Base-by-base conservation (phyloP, 805 yeast species). In the Cyberlindnera galapagoensis region DNA sequence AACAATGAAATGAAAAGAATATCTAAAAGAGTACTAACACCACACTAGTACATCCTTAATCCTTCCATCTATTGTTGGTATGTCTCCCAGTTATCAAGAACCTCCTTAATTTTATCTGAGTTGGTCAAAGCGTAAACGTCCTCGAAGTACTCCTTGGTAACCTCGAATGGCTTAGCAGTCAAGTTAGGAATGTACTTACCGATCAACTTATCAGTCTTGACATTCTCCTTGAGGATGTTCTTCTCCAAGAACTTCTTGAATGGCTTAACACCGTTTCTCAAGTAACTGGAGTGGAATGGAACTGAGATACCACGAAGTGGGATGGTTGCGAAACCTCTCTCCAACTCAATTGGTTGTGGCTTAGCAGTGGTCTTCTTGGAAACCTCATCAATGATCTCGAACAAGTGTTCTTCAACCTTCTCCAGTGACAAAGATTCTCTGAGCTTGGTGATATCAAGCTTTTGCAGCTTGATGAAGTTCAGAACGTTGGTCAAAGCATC, bases 281-380 rank as follows among this genome's bases (percentile, higher is more conserved):
- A 74, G 69, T 94, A 92, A n/a, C 95, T 80, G 18, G 97, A 87
- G 67, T 92, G 99, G 97, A 92, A 92, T 43, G 99, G 99, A 58
- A 92, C 99, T n/a, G 96, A 86, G 47, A 92, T 92, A 51, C 98
- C 98, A 71, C 82, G 87, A 63, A 92, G 76, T 60, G 99, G 99
- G 52, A 92, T 92, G 53, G 92, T 90, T 25, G 99, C 97, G 51
- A 85, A 90, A 17, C 99, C 99, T 69, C 98, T 82, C 67, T 92
- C 94, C 55, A 94, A 72, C 35, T 87, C 94, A 59, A 92, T 85
- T 50, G 98, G 98, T 69, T 90, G 97, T 33, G 94, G 87, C 67
- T 92, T 92, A 38, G 83, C 95, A 33, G 61, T 33, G 12, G 95
- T 74, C 59, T 83, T 77, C 60, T 77, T 75, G 24, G 96, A 63